Evolutionary conservation across 192 early-diverging fungal genomes (phyloP).

Genomic region (Coemansia sp.): DNA sequence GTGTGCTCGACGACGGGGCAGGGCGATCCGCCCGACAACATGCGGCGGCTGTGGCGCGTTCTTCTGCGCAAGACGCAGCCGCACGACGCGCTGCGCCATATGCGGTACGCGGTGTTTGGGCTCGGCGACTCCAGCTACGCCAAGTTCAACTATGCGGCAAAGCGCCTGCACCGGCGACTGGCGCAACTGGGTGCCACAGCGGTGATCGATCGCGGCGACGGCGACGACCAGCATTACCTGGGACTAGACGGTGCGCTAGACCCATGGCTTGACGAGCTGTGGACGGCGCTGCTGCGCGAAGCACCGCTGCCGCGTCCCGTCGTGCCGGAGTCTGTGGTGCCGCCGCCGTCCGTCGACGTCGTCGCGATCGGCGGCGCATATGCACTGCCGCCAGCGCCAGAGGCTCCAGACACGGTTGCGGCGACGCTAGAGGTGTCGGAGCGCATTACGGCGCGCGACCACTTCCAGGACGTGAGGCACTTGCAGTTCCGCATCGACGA

Average conservation of each 20-base stretch:
- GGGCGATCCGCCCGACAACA: slow-evolving; percentile 87
- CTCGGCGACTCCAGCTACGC: slow-evolving; percentile 92
- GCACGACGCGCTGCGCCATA: slow-evolving; percentile 59
- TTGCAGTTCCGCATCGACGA: slow-evolving; percentile 60
- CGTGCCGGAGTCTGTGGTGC: slow-evolving; percentile 17
- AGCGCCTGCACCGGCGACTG: slow-evolving; percentile 85
- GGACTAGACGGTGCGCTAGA: slow-evolving; percentile 87
- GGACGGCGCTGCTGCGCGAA: slow-evolving; percentile 60
- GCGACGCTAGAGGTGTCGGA: slow-evolving; percentile 56
- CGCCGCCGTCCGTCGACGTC: slow-evolving; percentile 25
- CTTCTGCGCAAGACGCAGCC: slow-evolving; percentile 81
- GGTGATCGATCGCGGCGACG: slow-evolving; percentile 73
- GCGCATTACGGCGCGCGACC: slow-evolving; percentile 70
- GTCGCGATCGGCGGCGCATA: background rate
- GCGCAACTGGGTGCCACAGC: slow-evolving; percentile 78
- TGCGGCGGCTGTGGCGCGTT: slow-evolving; percentile 92
- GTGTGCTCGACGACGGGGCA: slow-evolving; percentile 93
- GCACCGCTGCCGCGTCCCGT: slow-evolving; percentile 60
- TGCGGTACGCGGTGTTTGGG: slow-evolving; percentile 87
- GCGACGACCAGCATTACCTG: slow-evolving; percentile 95
- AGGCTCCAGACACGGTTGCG: background rate
- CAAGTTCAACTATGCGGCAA: slow-evolving; percentile 92
- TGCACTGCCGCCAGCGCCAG: background rate
- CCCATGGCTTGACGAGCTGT: slow-evolving; percentile 82
- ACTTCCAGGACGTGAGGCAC: slow-evolving; percentile 94